Evolutionary conservation across 2,329 filamentous ascomycete species (phyloP).

Genomic region (Beauveria varroae): DNA sequence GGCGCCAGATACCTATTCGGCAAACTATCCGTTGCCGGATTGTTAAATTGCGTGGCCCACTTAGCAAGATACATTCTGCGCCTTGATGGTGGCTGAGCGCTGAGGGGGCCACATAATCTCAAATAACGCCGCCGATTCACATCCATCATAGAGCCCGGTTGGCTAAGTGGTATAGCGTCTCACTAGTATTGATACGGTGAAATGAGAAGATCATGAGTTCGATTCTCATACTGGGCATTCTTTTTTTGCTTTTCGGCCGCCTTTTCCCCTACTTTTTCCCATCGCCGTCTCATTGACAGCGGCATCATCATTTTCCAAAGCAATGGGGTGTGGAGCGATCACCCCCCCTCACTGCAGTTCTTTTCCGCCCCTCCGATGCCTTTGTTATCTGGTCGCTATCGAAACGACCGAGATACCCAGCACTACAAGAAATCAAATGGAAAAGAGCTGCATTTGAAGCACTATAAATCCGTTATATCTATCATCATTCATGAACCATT

Average conservation of each 20-base stretch:
- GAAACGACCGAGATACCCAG: neutral
- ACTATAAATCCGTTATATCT: neutral
- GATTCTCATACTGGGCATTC: constrained; percentile 22
- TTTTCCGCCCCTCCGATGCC: neutral
- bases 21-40: neutral
- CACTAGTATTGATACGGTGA: constrained; percentile 20
- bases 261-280: neutral
- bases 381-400: neutral
- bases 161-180: constrained; percentile 25
- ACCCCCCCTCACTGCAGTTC: neutral
- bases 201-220: constrained; percentile 25
- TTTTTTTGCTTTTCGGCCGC: constrained; percentile 9
- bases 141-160: constrained; percentile 17
- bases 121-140: neutral
- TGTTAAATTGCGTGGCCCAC: neutral
- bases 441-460: neutral
- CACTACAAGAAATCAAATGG: neutral
- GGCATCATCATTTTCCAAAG: neutral
- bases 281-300: neutral
- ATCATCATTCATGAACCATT: too few species aligned
- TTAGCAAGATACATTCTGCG: neutral
- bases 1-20: too few species aligned
- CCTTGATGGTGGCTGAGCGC: neutral
- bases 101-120: neutral
- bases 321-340: neutral